These are phyloP conservation scores for Thuja plicata DNA, from an alignment of 83 land plant species.

Conservation along the genomic window DNA sequence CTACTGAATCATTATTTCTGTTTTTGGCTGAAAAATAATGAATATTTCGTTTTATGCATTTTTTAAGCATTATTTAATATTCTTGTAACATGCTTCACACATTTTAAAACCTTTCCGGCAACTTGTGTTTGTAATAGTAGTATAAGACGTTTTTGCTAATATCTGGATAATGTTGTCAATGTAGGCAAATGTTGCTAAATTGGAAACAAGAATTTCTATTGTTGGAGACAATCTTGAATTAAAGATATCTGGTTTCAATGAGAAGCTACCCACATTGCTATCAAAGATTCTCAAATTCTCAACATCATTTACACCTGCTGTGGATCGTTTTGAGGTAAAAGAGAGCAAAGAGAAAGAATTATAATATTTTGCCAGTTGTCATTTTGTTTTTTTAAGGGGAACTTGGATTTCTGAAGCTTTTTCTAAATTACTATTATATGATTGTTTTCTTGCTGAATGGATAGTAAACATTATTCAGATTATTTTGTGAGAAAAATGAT, in stretches of 20 bases:
- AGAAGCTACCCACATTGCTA: conserved; percentile 74
- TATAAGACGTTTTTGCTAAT: neutral
- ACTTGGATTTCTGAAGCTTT: neutral
- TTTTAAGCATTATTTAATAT: neutral
- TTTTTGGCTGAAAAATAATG: neutral
- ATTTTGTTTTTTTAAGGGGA: neutral
- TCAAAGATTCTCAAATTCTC: conserved; percentile 48
- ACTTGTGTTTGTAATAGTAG: neutral
- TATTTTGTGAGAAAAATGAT: neutral
- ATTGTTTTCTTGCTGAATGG: neutral
- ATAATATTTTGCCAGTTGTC: neutral
- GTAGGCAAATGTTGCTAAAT: conserved; percentile 91
- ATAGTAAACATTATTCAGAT: neutral
- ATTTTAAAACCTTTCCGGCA: neutral
- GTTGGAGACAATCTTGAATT: conserved; percentile 77
- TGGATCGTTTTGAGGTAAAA: conserved; percentile 85
- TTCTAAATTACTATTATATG: neutral
- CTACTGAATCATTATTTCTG: neutral
- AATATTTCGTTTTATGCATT: neutral
- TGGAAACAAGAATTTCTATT: conserved; percentile 68
- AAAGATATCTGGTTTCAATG: conserved; percentile 89
- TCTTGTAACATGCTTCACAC: neutral
- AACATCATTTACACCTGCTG: conserved; percentile 46
- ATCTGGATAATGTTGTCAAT: conserved; percentile 13
- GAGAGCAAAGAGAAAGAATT: neutral